Evolutionary conservation across 148 eudicot species (phyloP).

Genomic region (Beta vulgaris): DNA sequence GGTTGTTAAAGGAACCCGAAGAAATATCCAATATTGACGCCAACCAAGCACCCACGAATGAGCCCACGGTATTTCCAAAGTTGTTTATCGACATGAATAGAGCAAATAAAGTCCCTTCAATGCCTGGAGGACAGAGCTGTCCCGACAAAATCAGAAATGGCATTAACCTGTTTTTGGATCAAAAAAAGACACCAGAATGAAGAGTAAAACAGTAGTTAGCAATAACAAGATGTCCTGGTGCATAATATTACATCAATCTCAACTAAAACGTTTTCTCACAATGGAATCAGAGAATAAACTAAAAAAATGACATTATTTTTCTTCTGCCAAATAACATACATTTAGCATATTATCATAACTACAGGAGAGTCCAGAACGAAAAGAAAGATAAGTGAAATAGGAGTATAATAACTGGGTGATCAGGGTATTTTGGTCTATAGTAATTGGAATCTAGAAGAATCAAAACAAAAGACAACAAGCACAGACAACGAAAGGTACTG

Average conservation of each 20-base stretch:
- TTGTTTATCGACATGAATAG: constrained; percentile 98
- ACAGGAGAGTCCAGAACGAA: neutral
- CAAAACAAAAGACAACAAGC: no score
- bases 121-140: constrained; percentile 94
- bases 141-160: constrained; percentile 94
- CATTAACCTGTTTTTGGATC: constrained; percentile 72
- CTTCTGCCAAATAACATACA: neutral
- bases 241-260: neutral
- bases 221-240: neutral
- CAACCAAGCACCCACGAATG: constrained; percentile 76
- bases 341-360: neutral
- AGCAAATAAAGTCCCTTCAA: constrained; percentile 97
- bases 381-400: neutral
- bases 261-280: neutral
- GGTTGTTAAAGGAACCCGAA: constrained; percentile 89
- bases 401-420: neutral
- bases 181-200: neutral
- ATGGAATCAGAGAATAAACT: neutral
- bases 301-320: no score
- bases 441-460: neutral
- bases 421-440: neutral
- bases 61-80: constrained; percentile 71
- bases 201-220: neutral
- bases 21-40: constrained; percentile 83
- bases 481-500: neutral